Evolutionary conservation across 140 eudicot genomes (phyloP), one percentile per base, ranked within the genome.

Genomic region (Anethum foeniculum): DNA sequence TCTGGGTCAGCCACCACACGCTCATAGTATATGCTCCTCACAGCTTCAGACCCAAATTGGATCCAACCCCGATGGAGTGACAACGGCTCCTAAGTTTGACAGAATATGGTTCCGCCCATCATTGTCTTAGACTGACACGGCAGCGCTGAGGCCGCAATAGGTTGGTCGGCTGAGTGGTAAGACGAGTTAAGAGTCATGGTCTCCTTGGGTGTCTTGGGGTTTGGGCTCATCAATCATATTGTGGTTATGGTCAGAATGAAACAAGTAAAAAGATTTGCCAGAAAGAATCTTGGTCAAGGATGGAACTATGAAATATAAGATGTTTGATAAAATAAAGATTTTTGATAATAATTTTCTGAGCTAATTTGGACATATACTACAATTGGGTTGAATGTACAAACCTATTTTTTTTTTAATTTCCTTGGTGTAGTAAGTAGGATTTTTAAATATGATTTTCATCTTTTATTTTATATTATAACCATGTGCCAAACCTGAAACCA

Each of bases 101-200:
- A 96, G 86, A 94, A 90, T 86, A 91, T 87, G 60, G 96, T 93
- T 25, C 97, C 91, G 87, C 85, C 91, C 67, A 88, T 95, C 97
- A 89, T 93, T 56, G 98, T 91, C 62, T 85, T 85, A 79, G 97
- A 93, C 46, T 91, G 80, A 1, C 92, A 88, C 4, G 90, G 93
- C 41, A 88, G 91, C 3, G 87, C 90, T 30, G 28, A 77, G 11
- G 83, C 39, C 65, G 62, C 46, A 54, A 87, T 13, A 10, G 48
- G 36, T 4, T 71, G 48, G 73, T 74, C 30, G 9, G 87, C 77
- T 4, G 89, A 47, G 44, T 86, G 25, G 78, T 81, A 23, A 56
- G 84, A 56, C 12, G 87, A 78, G 54, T 80, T 82, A 3, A 7
- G 51, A 54, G 65, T 82, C 84, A 21, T 44, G 58, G 51, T 87